Evolutionary conservation across 495 filamentous ascomycete genomes (phyloP).

Genomic region (Ramalina peruviana): DNA sequence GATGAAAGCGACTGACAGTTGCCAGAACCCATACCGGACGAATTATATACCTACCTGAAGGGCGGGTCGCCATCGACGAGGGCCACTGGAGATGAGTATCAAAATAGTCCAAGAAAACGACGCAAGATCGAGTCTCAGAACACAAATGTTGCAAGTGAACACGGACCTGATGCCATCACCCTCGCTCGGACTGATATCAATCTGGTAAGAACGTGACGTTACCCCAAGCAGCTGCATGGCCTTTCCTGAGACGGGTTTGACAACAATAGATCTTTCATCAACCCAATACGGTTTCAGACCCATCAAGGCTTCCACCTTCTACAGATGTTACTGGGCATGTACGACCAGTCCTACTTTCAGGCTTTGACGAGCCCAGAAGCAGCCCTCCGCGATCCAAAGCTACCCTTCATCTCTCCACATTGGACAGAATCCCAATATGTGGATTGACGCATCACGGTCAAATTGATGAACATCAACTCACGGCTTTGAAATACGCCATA

Average conservation of each 20-base stretch:
- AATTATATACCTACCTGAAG: neutral
- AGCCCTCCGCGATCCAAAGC: neutral
- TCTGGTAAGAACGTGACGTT: neutral
- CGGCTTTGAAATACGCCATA: slow-evolving; percentile 4
- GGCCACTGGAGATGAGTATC: neutral
- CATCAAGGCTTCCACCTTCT: neutral
- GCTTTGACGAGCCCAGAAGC: slow-evolving; percentile 3
- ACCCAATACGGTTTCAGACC: neutral
- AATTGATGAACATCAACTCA: neutral
- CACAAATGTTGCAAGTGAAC: neutral
- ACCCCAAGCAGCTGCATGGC: neutral
- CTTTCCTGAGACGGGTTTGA: neutral
- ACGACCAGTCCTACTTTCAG: slow-evolving; percentile 3
- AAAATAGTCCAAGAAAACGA: neutral
- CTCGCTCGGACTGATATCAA: slow-evolving; percentile 10
- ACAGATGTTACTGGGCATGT: neutral
- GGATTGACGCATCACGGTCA: neutral
- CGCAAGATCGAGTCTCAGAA: neutral
- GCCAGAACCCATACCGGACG: neutral
- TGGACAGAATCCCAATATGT: slow-evolving; percentile 1
- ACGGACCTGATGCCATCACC: slow-evolving; percentile 1
- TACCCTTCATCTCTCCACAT: neutral
- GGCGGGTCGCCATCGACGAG: neutral
- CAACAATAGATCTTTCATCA: slow-evolving; percentile 4
- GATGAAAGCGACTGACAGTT: too few relatives aligned